Conservation (phyloP, 176 grass and related monocot genomes). For the Pharus latifolius region DNA sequence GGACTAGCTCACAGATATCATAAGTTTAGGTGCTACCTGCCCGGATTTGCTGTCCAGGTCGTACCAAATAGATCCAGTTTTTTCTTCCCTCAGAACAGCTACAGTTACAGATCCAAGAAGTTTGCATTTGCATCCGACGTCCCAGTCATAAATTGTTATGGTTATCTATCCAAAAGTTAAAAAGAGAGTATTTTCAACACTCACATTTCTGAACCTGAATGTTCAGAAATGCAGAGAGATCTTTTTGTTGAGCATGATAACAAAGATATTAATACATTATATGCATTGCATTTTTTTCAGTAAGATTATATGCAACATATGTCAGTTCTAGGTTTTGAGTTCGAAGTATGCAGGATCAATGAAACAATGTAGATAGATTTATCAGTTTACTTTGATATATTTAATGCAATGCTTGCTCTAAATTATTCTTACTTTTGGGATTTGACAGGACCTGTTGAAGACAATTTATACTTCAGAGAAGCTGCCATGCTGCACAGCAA, state of each 20-base stretch:
- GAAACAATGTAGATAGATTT: neutral
- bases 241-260: neutral
- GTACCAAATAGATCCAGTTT: slow-evolving; percentile 63
- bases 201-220: neutral
- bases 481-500: neutral
- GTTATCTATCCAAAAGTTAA: slow-evolving; percentile 24
- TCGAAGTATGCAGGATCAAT: neutral
- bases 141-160: slow-evolving; percentile 90
- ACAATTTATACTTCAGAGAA: neutral
- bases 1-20: neutral
- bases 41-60: slow-evolving; percentile 75
- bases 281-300: too few relatives aligned
- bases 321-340: neutral
- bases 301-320: too few relatives aligned
- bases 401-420: neutral
- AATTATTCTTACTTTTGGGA: slow-evolving; percentile 11
- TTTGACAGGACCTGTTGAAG: neutral
- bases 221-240: neutral
- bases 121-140: slow-evolving; percentile 71
- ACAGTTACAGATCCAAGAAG: slow-evolving; percentile 67
- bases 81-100: slow-evolving; percentile 46
- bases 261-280: too few relatives aligned
- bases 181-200: neutral
- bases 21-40: slow-evolving; percentile 32
- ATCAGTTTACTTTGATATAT: neutral